Evolutionary conservation across 177 flowering plant species (phyloP), one percentile per base, ranked within the genome.

Genomic region (Telopea speciosissima): DNA sequence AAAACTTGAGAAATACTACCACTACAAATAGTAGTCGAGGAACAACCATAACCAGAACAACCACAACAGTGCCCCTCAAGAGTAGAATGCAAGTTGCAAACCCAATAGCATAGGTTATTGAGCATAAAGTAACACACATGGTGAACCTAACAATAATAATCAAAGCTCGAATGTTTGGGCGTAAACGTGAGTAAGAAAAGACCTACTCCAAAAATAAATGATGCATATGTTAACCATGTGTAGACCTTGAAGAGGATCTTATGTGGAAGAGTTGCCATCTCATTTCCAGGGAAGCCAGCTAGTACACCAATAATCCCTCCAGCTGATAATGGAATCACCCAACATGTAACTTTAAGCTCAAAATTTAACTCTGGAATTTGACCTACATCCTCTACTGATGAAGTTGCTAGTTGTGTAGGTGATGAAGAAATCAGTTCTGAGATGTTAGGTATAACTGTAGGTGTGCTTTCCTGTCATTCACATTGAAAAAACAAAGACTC

Each of bases 61-160:
- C 5, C 8, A 11, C 24, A 59, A 59, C 62, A 6, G 21, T n/a
- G 62, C 62, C n/a, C 6, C 23, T n/a, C 9, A 11, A 8, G 23
- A 59, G 62, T n/a, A 59, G 24, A 59, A 59, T n/a, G 6, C 62
- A 59, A n/a, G 24, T 59, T 22, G 62, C 62, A 59, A 59, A 59
- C 9, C 62, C 62, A 11, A 59, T 1, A 0, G 62, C 24, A 22
- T 59, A 59, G 7, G 62, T 59, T 59, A 22, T 8, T 5, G 62
- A n/a, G 5, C 24, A 23, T 11, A 59, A 14, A 13, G 59, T 21
- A 6, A 54, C 19, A 9, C 59, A 54, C 59, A 54, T 54, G n/a
- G 0, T 54, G 12, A 59, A 59, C 12, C 22, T 21, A 24, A n/a
- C 24, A n/a, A 59, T 21, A 3, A 22, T 59, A 4, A 22, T 24